Conservation (phyloP, 345 rosid species). For the Rhodomyrtus tomentosa region DNA sequence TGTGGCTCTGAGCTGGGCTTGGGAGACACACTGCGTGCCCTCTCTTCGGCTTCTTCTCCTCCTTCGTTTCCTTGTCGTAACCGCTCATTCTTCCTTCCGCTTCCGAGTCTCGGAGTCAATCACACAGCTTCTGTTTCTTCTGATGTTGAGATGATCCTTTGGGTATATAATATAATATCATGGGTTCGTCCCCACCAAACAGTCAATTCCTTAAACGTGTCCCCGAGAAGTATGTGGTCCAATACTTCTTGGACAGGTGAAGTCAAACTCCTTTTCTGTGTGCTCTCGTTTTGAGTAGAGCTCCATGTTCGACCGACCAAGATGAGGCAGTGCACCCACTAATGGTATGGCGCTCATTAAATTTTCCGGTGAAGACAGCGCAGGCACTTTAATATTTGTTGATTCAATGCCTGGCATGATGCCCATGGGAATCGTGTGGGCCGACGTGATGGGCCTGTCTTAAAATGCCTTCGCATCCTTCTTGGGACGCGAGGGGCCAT, state of each 20-base stretch:
- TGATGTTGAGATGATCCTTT: neutral
- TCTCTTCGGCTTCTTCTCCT: neutral
- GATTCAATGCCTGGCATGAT: too few species aligned
- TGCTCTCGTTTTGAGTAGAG: neutral
- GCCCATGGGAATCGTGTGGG: neutral
- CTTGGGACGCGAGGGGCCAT: too few species aligned
- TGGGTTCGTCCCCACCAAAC: neutral
- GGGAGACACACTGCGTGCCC: slow-evolving; percentile 10
- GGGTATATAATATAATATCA: too few species aligned
- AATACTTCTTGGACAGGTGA: neutral
- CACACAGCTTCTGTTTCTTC: neutral
- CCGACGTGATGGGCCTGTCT: too few species aligned
- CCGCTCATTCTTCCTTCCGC: neutral
- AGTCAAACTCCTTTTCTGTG: neutral
- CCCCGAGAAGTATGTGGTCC: neutral
- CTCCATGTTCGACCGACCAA: neutral
- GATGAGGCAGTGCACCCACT: too few species aligned
- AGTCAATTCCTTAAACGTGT: neutral
- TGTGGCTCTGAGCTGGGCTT: slow-evolving; percentile 10
- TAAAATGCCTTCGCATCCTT: too few species aligned
- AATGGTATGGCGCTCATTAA: too few species aligned
- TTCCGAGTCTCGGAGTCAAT: neutral
- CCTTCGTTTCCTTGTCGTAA: neutral
- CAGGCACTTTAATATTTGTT: too few species aligned
- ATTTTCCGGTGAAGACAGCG: too few species aligned